Evolutionary conservation across 1,284 basidiomycete genomes (phyloP).

Genomic region (Pseudozyma hubeiensis): DNA sequence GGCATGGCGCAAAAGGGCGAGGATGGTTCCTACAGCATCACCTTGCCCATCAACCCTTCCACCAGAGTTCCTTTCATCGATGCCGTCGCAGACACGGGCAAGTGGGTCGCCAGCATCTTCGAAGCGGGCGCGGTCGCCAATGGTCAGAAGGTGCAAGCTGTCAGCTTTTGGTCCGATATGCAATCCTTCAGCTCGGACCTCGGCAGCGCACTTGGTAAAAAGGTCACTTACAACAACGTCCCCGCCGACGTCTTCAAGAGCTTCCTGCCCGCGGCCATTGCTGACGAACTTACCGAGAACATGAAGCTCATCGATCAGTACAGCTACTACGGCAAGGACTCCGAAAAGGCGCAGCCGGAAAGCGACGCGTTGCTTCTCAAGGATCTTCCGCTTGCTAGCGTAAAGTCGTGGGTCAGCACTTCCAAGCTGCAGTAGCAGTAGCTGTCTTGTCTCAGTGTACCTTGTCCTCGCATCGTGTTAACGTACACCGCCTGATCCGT

Average conservation of each 20-base stretch:
- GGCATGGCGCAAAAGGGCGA: conserved; percentile 19
- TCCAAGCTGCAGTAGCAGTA: conserved; percentile 20
- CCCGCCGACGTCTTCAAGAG: conserved; percentile 30
- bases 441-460: neutral
- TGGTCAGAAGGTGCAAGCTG: conserved; percentile 32
- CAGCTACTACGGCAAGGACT: conserved; percentile 41
- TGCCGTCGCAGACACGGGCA: conserved; percentile 43
- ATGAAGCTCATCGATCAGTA: conserved; percentile 44
- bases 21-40: conserved; percentile 32
- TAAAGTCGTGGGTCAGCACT: conserved; percentile 13
- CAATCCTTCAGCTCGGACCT: conserved; percentile 19
- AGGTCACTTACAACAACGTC: conserved; percentile 26
- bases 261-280: conserved; percentile 36
- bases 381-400: conserved; percentile 17
- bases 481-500: neutral
- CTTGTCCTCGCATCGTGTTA: neutral
- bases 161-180: conserved; percentile 39
- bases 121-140: conserved; percentile 31
- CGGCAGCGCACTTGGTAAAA: conserved; percentile 12
- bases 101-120: conserved; percentile 48
- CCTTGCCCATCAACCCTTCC: conserved; percentile 23
- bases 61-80: conserved; percentile 41
- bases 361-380: conserved; percentile 27
- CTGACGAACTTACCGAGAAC: conserved; percentile 37
- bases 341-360: conserved; percentile 24